Evolutionary conservation across 2,329 filamentous ascomycete genomes (phyloP).

Genomic region (Onygenales sp.): DNA sequence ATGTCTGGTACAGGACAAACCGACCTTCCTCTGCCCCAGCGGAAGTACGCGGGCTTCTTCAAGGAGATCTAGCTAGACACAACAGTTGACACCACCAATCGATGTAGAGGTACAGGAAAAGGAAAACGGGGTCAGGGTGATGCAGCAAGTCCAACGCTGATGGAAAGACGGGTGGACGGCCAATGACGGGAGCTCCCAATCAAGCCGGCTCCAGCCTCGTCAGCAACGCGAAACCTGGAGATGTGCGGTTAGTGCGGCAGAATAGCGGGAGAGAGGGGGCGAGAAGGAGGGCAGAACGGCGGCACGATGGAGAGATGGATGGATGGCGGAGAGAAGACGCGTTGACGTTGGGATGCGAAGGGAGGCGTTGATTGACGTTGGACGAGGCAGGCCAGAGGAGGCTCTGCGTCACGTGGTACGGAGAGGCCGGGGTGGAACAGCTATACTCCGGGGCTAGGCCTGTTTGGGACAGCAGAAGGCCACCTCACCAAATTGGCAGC

Average conservation of each 20-base stretch:
- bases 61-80: constrained; percentile 4
- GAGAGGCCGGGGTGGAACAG: neutral
- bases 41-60: neutral
- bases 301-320: neutral
- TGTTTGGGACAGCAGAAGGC: constrained; percentile 3
- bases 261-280: neutral
- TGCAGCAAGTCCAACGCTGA: neutral
- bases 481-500: constrained; percentile 2
- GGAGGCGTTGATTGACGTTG: neutral
- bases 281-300: neutral
- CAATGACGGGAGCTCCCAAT: neutral
- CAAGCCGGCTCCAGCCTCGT: constrained; percentile 1
- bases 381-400: no score
- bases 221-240: neutral
- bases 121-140: neutral
- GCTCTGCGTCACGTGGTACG: neutral
- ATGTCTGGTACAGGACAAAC: constrained; percentile 7
- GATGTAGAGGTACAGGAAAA: constrained; percentile 2
- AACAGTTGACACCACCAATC: constrained; percentile 1
- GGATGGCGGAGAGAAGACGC: no score
- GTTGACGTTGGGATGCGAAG: no score
- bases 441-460: neutral
- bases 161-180: neutral
- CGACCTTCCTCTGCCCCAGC: neutral
- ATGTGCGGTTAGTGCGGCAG: neutral